Evolutionary conservation across 305 asterid genomes (phyloP).

Genomic region (Fraxinus platypoda): DNA sequence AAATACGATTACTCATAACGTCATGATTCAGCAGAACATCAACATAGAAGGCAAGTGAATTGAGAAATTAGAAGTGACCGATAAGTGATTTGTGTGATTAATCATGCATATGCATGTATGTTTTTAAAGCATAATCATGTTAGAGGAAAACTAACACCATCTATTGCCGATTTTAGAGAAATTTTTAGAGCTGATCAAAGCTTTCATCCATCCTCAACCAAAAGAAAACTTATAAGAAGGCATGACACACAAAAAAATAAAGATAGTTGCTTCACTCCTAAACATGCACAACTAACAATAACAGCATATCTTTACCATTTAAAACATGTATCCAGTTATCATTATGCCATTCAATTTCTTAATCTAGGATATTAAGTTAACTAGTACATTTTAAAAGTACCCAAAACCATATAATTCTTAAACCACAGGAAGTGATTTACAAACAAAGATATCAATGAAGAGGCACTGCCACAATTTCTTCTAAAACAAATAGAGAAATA

Average conservation of each 20-base stretch:
- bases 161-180: background rate
- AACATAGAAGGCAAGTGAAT: background rate
- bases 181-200: background rate
- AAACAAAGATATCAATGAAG: background rate
- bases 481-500: background rate
- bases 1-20: background rate
- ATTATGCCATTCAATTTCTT: background rate
- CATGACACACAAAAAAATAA: background rate
- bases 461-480: background rate
- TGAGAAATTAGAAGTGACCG: background rate
- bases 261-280: background rate
- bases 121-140: background rate
- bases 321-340: background rate
- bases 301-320: background rate
- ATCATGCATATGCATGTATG: background rate
- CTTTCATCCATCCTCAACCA: background rate
- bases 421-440: background rate
- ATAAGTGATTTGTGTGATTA: background rate
- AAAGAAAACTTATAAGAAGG: background rate
- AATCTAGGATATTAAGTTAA: background rate
- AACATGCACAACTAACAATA: background rate
- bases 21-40: background rate
- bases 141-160: background rate
- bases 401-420: background rate
- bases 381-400: background rate